Percentiles rank a stretch among this genome's conserved stretches.
Evolutionary conservation across 1,284 basidiomycete genomes (phyloP).

Genomic region (Tranzscheliella williamsii): DNA sequence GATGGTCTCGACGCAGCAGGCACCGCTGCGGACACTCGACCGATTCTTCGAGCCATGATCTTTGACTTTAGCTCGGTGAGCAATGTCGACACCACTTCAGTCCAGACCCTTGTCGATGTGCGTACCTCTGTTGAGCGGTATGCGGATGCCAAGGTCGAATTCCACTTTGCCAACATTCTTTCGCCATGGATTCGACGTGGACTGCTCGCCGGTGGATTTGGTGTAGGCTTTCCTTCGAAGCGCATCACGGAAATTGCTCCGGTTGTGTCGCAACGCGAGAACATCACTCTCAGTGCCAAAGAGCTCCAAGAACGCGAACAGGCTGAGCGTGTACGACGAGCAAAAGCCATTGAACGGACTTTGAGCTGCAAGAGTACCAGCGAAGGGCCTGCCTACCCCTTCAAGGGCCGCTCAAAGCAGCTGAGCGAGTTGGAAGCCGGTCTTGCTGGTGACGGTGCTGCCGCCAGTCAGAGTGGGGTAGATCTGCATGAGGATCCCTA

Average conservation of each 20-base stretch:
- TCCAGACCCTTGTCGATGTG: constrained; percentile 88
- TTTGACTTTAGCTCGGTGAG: constrained; percentile 83
- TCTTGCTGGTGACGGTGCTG: constrained; percentile 61
- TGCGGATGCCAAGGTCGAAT: constrained; percentile 77
- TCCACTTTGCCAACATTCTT: constrained; percentile 84
- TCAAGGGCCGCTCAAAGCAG: constrained; percentile 16
- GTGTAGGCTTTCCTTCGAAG: constrained; percentile 27
- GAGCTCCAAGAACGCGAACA: constrained; percentile 26
- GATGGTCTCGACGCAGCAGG: constrained; percentile 38
- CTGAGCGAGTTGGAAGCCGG: constrained; percentile 60
- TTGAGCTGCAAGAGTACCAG: constrained; percentile 29
- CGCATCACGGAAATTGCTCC: constrained; percentile 48
- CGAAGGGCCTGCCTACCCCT: constrained; percentile 31
- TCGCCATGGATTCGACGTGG: constrained; percentile 83
- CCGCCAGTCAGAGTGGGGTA: constrained; percentile 53
- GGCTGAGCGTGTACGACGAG: constrained; percentile 17
- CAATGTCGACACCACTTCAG: constrained; percentile 74
- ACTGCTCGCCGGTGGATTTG: constrained; percentile 39
- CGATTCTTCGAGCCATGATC: constrained; percentile 79
- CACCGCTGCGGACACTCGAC: constrained; percentile 64
- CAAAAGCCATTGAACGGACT: constrained; percentile 26
- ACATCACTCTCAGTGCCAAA: constrained; percentile 11
- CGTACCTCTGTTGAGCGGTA: constrained; percentile 84
- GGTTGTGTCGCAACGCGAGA: constrained; percentile 70
- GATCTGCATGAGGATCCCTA: constrained; percentile 63